phyloP scores from a whole-genome alignment of 179 eudicot species.

The Drosera spatulata region DNA sequence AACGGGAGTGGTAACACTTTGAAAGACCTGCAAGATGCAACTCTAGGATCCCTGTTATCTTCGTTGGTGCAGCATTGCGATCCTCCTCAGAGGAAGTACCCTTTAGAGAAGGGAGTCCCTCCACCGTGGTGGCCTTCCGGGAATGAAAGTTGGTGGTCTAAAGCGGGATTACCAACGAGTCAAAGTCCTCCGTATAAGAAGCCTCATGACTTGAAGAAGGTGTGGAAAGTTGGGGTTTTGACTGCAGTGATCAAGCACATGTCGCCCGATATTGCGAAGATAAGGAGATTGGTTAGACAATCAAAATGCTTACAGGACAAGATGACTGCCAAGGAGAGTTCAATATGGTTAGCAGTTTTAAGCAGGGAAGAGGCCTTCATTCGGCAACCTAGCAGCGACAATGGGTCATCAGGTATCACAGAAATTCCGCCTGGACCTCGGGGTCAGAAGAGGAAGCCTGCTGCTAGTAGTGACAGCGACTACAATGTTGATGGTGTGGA shows the following conservation, averaged over 20 bases:
- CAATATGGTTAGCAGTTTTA: conserved; percentile 30
- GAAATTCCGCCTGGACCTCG: conserved; percentile 10
- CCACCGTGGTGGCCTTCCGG: conserved; percentile 47
- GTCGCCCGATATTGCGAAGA: conserved; percentile 36
- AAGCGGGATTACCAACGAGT: conserved; percentile 17
- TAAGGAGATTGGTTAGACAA: conserved; percentile 30
- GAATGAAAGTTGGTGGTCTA: conserved; percentile 31
- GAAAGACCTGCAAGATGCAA: conserved; percentile 34
- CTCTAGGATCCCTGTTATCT: conserved; percentile 30
- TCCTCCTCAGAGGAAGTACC: conserved; percentile 38
- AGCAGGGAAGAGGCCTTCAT: conserved; percentile 18
- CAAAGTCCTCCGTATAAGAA: conserved; percentile 32
- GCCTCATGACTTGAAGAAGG: conserved; percentile 40
- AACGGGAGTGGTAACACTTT: conserved; percentile 14
- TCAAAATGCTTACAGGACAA: conserved; percentile 40
- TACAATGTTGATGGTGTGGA: conserved; percentile 24
- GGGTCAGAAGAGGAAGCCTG: conserved; percentile 9
- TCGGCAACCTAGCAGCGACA: conserved; percentile 7
- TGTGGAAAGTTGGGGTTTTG: conserved; percentile 33
- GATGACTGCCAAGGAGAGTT: conserved; percentile 43
- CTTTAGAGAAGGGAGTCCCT: conserved; percentile 27
- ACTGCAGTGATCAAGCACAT: conserved; percentile 34
- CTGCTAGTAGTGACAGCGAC: conserved; percentile 14
- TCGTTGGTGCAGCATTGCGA: conserved; percentile 38
- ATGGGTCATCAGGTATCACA: conserved; percentile 10